Percentiles rank a stretch among this genome's conserved stretches.
phyloP scores from a whole-genome alignment of 352 stramenopile species.

The Globisporangium cederbergense region DNA sequence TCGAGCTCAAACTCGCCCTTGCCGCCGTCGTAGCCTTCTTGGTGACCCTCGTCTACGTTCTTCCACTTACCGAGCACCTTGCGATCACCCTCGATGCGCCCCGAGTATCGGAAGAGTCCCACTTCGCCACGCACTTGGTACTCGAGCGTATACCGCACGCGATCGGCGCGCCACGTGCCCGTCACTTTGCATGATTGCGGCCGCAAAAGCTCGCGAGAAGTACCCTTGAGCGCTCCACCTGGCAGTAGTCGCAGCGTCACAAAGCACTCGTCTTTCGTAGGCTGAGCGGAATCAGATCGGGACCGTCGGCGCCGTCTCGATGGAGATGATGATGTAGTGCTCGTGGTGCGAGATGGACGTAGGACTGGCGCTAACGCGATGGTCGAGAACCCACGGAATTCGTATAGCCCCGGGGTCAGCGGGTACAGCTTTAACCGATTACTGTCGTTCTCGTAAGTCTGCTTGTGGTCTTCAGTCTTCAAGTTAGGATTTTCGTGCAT shows the following conservation, averaged over 20 bases:
- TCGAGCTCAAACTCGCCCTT: constrained; percentile 55
- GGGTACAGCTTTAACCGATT: constrained; percentile 31
- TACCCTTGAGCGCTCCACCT: constrained; percentile 47
- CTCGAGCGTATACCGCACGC: constrained; percentile 54
- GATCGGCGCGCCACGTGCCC: constrained; percentile 53
- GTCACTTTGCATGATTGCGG: constrained; percentile 50
- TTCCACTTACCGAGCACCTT: constrained; percentile 49
- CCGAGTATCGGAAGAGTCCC: constrained; percentile 59
- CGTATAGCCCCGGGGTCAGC: constrained; percentile 52
- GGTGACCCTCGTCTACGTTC: constrained; percentile 55
- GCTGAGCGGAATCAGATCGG: constrained; percentile 1
- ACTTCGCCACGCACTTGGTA: constrained; percentile 66
- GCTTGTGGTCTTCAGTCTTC: not conserved
- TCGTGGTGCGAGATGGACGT: constrained; percentile 17
- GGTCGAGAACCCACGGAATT: constrained; percentile 61
- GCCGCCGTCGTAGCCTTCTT: constrained; percentile 45
- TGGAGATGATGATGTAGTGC: not conserved
- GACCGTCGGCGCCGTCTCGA: constrained; percentile 5
- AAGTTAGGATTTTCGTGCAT: not conserved
- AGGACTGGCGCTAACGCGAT: constrained; percentile 23
- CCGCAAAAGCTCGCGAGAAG: constrained; percentile 54
- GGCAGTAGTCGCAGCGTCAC: constrained; percentile 58
- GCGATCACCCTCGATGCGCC: constrained; percentile 31
- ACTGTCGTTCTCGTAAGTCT: constrained; percentile 1
- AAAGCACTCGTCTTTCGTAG: constrained; percentile 51